Evolutionary conservation across 2,329 filamentous ascomycete species (phyloP).

Genomic region (Colletotrichum neosansevieriae): DNA sequence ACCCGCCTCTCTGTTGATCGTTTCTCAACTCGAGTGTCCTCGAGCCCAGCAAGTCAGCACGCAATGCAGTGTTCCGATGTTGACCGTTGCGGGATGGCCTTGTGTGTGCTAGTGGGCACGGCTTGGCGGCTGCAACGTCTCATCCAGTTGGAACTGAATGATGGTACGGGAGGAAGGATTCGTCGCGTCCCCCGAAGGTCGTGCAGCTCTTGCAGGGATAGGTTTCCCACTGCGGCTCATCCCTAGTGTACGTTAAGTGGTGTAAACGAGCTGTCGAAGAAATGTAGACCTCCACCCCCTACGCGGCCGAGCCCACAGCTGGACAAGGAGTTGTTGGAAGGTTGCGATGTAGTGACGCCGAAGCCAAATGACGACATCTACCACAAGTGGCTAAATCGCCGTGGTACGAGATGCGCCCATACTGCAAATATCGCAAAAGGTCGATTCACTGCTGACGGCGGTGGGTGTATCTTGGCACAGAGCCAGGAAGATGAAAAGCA

Average conservation of each 20-base stretch:
- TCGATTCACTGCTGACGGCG: too few relatives aligned
- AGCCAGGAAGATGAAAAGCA: background rate
- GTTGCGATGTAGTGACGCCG: constrained; percentile 33
- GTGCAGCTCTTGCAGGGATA: background rate
- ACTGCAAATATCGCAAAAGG: background rate
- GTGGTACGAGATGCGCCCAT: background rate
- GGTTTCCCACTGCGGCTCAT: constrained; percentile 19
- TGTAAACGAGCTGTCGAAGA: background rate
- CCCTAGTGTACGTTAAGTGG: constrained; percentile 3
- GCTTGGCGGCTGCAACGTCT: constrained; percentile 26
- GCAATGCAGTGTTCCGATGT: constrained; percentile 14
- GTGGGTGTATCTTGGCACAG: too few relatives aligned
- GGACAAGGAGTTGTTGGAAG: background rate
- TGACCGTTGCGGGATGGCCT: background rate
- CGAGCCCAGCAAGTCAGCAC: constrained; percentile 13
- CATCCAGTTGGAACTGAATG: background rate
- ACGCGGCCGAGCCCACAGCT: constrained; percentile 18
- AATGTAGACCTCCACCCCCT: constrained; percentile 12
- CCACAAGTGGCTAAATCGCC: background rate
- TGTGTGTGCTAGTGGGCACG: background rate
- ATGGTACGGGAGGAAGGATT: background rate
- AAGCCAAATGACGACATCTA: constrained; percentile 36
- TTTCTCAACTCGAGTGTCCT: constrained; percentile 5
- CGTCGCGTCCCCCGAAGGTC: background rate
- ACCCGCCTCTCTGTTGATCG: background rate